Base-by-base conservation (phyloP, 345 rosid species). In the Hevea brasiliensis region DNA sequence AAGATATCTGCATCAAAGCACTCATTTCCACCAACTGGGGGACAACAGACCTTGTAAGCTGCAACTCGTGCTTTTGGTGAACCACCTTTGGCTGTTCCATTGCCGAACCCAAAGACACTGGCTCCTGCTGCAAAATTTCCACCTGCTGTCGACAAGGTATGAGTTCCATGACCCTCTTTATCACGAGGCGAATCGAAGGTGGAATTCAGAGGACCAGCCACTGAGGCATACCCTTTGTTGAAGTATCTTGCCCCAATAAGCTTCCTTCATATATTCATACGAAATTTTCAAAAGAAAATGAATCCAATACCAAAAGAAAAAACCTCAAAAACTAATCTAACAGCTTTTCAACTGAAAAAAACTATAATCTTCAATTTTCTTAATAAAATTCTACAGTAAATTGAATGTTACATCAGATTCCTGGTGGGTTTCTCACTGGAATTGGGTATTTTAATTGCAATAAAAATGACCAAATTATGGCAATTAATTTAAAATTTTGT, bases 231-330 rank as follows among this genome's bases (percentile, higher is more conserved):
- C 13, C 81, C 81, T 70, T 74, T 74, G 72, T 79, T 79, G 72
- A 69, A 79, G 75, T 74, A 74, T 40, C 82, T 79, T 2, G 75
- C 82, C 47, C 82, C 82, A 0, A 79, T 74, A 2, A 79, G 78
- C 50, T 79, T 79, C 78, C 80, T 72, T 53, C 51, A 63, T 51
- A 6, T 14, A 42, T 51, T n/a, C n/a, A n/a, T n/a, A n/a, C n/a
- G n/a, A n/a, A n/a, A n/a, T n/a, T n/a, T n/a, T n/a, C n/a, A n/a
- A n/a, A n/a, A n/a, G n/a, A n/a, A n/a, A n/a, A n/a, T n/a, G n/a
- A n/a, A n/a, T n/a, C n/a, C n/a, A n/a, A n/a, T n/a, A n/a, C n/a
- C n/a, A n/a, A n/a, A n/a, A n/a, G n/a, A n/a, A n/a, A n/a, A n/a
- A n/a, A n/a, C n/a, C n/a, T n/a, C n/a, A n/a, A n/a, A n/a, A n/a